These are phyloP conservation scores for Teunomyces stri DNA, from an alignment of 805 yeast genomes.

Conservation along the genomic window DNA sequence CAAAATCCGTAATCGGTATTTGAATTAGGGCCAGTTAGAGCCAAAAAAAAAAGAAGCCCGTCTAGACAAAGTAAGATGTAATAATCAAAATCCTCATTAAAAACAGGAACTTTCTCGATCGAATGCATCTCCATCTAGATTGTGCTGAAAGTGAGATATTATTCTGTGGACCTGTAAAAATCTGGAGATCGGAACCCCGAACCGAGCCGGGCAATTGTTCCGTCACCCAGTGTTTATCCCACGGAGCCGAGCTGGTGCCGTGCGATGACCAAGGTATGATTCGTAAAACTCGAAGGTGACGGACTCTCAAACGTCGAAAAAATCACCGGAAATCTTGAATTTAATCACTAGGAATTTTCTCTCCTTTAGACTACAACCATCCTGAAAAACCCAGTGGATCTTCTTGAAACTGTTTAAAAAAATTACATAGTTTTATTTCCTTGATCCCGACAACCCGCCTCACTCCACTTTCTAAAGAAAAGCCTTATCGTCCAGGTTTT, in stretches of 20 bases:
- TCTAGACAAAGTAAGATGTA: not conserved
- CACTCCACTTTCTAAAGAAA: not conserved
- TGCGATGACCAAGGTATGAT: not conserved
- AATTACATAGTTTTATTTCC: no score
- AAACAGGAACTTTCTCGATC: no score
- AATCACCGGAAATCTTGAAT: slow-evolving; percentile 1
- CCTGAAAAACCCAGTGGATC: no score
- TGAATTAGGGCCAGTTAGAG: not conserved
- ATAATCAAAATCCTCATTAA: no score
- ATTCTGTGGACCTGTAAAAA: not conserved
- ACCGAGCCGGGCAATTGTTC: not conserved
- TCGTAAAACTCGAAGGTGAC: not conserved
- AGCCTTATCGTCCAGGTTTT: not conserved
- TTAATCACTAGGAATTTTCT: not conserved
- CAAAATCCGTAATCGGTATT: slow-evolving; percentile 3
- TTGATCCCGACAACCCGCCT: not conserved
- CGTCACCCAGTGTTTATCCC: not conserved
- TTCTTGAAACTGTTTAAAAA: no score
- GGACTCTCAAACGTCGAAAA: not conserved
- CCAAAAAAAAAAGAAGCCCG: not conserved
- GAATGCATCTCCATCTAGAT: no score
- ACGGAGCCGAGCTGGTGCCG: slow-evolving; percentile 2
- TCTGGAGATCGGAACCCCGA: not conserved
- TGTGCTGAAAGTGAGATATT: not conserved
- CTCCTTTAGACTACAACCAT: not conserved